Evolutionary conservation across 139 green algal species (phyloP).

Genomic region (Chlamydomonas incerta): DNA sequence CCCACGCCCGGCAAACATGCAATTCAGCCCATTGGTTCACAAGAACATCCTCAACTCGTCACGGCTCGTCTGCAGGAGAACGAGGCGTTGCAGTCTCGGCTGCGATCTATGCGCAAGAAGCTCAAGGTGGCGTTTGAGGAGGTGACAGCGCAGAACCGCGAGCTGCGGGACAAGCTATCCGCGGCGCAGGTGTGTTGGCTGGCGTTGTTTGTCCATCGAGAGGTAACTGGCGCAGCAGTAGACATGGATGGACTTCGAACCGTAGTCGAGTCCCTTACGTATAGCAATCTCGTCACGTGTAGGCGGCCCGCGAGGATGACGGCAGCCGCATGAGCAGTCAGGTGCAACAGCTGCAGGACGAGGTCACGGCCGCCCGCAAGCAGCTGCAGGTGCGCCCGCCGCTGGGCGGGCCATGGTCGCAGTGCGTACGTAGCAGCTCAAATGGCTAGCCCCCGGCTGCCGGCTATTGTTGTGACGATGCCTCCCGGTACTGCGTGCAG

Average conservation of each 20-base stretch:
- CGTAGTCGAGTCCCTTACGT: too few relatives aligned
- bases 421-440: too few relatives aligned
- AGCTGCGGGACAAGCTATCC: conserved; percentile 29
- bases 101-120: conserved; percentile 28
- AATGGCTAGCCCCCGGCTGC: too few relatives aligned
- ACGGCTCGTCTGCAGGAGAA: not conserved
- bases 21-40: too few relatives aligned
- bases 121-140: conserved; percentile 35
- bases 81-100: conserved; percentile 3
- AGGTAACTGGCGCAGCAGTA: too few relatives aligned
- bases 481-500: not conserved
- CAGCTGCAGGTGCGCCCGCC: not conserved
- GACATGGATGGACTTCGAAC: too few relatives aligned
- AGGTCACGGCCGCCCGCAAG: not conserved
- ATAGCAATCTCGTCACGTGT: too few relatives aligned
- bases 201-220: too few relatives aligned
- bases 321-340: not conserved
- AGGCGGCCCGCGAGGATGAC: not conserved
- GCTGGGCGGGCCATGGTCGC: too few relatives aligned
- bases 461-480: too few relatives aligned
- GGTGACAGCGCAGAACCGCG: conserved; percentile 25
- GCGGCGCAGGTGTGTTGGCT: conserved; percentile 5
- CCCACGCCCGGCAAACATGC: too few relatives aligned
- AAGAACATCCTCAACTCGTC: too few relatives aligned
- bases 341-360: conserved; percentile 1